A percentile compares a stretch with the other conserved stretches of the same genome.
Evolutionary conservation across 129 eudicot species (phyloP).

Genomic region (Chrysanthemum seticuspe): DNA sequence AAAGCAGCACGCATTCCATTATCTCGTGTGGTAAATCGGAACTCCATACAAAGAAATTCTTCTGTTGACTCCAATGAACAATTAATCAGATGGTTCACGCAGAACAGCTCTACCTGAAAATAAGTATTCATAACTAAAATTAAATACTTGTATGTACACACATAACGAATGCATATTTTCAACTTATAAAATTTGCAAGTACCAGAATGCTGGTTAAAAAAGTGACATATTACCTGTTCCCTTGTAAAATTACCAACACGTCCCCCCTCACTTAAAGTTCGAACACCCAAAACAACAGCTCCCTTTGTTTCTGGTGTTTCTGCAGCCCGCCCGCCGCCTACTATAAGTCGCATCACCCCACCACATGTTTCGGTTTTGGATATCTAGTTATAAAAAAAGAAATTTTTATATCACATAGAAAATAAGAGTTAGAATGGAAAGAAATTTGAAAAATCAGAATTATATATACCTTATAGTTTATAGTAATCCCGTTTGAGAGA

Average conservation of each 20-base stretch:
- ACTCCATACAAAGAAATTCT: slow-evolving; percentile 98
- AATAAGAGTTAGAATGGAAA: background rate
- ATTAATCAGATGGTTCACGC: slow-evolving; percentile 93
- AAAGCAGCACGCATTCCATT: slow-evolving; percentile 99
- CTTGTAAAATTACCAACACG: slow-evolving; percentile 95
- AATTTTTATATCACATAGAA: slow-evolving; percentile 7
- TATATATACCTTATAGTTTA: slow-evolving; percentile 84
- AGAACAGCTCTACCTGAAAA: slow-evolving; percentile 86
- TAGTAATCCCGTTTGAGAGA: slow-evolving; percentile 92
- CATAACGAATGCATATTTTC: background rate
- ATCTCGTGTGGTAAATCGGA: slow-evolving; percentile 92
- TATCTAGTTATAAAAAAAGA: slow-evolving; percentile 41
- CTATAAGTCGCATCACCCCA: slow-evolving; percentile 99
- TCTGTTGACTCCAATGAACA: slow-evolving; percentile 98
- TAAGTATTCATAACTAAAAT: background rate
- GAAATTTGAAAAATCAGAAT: background rate
- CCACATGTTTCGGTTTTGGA: slow-evolving; percentile 76
- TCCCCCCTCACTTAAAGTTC: slow-evolving; percentile 98
- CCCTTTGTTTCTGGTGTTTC: slow-evolving; percentile 77
- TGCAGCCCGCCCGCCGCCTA: slow-evolving; percentile 97
- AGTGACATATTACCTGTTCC: slow-evolving; percentile 66
- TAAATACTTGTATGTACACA: slow-evolving; percentile 14
- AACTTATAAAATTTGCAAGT: background rate
- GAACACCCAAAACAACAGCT: slow-evolving; percentile 92
- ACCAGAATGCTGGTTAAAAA: background rate